phyloP scores from a whole-genome alignment of 768 basidiomycete species.

The Candolleomyces efflorescens region DNA sequence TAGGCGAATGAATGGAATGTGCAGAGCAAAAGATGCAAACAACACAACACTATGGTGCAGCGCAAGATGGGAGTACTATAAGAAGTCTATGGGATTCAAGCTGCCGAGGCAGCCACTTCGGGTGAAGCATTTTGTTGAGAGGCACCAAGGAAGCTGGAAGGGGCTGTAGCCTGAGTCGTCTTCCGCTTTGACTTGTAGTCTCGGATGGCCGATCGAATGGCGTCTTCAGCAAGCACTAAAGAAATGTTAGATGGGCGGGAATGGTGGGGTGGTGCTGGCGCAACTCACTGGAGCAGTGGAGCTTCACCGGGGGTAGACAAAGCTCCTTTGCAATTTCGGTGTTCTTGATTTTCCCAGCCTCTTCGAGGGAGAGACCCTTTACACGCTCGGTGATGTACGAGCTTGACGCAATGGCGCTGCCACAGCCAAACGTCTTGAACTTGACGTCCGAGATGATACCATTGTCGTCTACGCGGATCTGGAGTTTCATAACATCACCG shows the following conservation, averaged over 20 bases:
- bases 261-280: slow-evolving; percentile 3
- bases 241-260: slow-evolving; percentile 1
- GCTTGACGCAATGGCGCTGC: slow-evolving; percentile 95
- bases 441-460: slow-evolving; percentile 98
- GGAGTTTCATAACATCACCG: slow-evolving; percentile 99
- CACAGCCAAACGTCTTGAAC: slow-evolving; percentile 99
- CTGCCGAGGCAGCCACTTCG: slow-evolving; percentile 24
- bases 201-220: slow-evolving; percentile 96
- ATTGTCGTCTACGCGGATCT: slow-evolving; percentile 93
- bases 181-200: slow-evolving; percentile 88
- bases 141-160: slow-evolving; percentile 68
- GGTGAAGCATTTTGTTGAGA: slow-evolving; percentile 44
- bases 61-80: background rate
- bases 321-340: slow-evolving; percentile 99
- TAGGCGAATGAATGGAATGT: background rate
- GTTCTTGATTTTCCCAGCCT: slow-evolving; percentile 96
- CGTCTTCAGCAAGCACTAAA: slow-evolving; percentile 94
- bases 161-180: slow-evolving; percentile 35
- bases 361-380: slow-evolving; percentile 88
- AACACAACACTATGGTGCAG: too few relatives aligned
- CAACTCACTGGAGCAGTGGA: slow-evolving; percentile 85
- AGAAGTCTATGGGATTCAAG: background rate
- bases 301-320: slow-evolving; percentile 92
- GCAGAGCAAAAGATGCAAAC: background rate
- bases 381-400: slow-evolving; percentile 99